phyloP scores from a whole-genome alignment of 1,139 yeast genomes.

The Kazachstania sp. region DNA sequence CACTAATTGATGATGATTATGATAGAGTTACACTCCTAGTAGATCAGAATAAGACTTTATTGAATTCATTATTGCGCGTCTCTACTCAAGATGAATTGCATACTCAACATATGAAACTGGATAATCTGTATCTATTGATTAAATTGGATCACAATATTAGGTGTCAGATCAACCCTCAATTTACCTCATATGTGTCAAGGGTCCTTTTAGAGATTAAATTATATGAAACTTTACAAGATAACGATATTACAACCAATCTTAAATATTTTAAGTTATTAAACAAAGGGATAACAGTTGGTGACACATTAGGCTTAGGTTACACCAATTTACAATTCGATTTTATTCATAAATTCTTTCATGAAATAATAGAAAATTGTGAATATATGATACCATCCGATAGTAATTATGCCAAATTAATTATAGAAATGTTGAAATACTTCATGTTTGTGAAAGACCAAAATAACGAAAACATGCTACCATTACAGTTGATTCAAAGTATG shows the following conservation, averaged over 20 bases:
- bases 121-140: slow-evolving; percentile 18
- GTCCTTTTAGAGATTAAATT: slow-evolving; percentile 10
- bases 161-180: slow-evolving; percentile 14
- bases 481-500: slow-evolving; percentile 5
- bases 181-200: slow-evolving; percentile 9
- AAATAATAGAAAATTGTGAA: slow-evolving; percentile 1
- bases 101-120: slow-evolving; percentile 16
- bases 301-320: not conserved
- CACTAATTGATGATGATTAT: slow-evolving; percentile 6
- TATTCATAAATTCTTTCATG: slow-evolving; percentile 1
- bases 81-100: slow-evolving; percentile 5
- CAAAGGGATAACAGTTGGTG: slow-evolving; percentile 11
- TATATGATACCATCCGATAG: not conserved
- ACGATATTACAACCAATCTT: slow-evolving; percentile 10
- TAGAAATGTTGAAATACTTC: slow-evolving; percentile 5
- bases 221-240: slow-evolving; percentile 11
- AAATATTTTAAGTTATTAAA: slow-evolving; percentile 19
- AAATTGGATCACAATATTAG: slow-evolving; percentile 17
- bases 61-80: slow-evolving; percentile 12
- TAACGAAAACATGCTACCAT: not conserved
- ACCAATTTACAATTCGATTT: not conserved
- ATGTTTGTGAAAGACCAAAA: slow-evolving; percentile 2
- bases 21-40: slow-evolving; percentile 1
- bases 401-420: not conserved
- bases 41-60: slow-evolving; percentile 9